Conservation (phyloP, 768 basidiomycete species). For the Clitopilus passeckerianus region DNA sequence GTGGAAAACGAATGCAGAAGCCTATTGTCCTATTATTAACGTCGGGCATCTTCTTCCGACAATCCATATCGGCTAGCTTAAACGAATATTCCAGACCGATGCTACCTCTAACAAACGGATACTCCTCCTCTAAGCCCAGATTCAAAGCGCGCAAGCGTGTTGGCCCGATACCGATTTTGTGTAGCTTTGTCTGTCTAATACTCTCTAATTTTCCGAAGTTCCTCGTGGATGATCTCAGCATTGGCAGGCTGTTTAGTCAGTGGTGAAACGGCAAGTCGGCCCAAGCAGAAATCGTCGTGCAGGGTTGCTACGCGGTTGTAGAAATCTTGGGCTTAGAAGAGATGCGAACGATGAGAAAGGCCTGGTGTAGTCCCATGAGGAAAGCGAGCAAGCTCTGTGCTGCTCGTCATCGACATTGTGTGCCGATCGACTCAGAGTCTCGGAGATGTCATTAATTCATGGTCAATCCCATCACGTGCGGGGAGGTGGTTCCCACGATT, state of each 20-base stretch:
- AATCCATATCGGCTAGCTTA: slow-evolving; percentile 18
- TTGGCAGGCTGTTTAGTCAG: slow-evolving; percentile 28
- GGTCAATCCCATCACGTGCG: no score
- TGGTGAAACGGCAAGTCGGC: slow-evolving; percentile 25
- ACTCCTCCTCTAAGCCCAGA: slow-evolving; percentile 18
- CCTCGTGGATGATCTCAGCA: slow-evolving; percentile 27
- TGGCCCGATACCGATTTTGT: slow-evolving; percentile 21
- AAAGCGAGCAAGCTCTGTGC: not conserved
- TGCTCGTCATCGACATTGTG: no score
- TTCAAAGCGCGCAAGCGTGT: slow-evolving; percentile 25
- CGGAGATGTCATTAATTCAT: no score
- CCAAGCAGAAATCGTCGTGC: slow-evolving; percentile 25
- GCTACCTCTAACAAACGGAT: slow-evolving; percentile 6
- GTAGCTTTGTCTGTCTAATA: slow-evolving; percentile 16
- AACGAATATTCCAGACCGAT: slow-evolving; percentile 10
- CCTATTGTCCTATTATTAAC: no score
- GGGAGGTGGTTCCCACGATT: no score
- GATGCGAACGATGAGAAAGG: slow-evolving; percentile 33
- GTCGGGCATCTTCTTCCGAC: no score
- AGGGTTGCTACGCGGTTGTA: slow-evolving; percentile 36
- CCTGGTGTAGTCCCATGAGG: slow-evolving; percentile 36
- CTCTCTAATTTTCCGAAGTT: slow-evolving; percentile 24
- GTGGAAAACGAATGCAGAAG: no score
- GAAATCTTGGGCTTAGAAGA: slow-evolving; percentile 13
- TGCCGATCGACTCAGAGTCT: no score